A percentile compares a stretch with the other conserved stretches of the same genome.
Evolutionary conservation across 805 yeast genomes (phyloP).

Genomic region (Saccharomycopsis synnaedendra): DNA sequence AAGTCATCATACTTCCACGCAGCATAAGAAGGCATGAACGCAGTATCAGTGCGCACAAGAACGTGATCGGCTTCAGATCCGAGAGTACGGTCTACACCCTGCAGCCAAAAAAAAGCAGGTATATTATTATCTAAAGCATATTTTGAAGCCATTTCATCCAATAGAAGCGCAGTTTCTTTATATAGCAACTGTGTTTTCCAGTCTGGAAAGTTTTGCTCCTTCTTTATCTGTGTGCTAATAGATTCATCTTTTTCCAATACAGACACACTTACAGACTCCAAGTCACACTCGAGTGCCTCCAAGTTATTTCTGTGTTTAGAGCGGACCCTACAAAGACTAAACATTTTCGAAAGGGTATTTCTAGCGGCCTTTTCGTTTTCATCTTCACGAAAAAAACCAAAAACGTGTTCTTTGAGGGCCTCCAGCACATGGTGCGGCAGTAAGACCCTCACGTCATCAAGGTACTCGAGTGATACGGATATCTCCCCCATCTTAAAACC

Average conservation of each 20-base stretch:
- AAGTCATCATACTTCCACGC: slow-evolving; percentile 29
- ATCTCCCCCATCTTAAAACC: slow-evolving; percentile 6
- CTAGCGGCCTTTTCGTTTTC: slow-evolving; percentile 2
- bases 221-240: not conserved
- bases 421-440: slow-evolving; percentile 2
- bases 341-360: slow-evolving; percentile 9
- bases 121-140: slow-evolving; percentile 20
- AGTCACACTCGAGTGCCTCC: not conserved
- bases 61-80: no score
- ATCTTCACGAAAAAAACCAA: slow-evolving; percentile 5
- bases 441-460: slow-evolving; percentile 8
- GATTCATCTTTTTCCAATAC: not conserved
- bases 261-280: no score
- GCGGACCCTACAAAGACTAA: slow-evolving; percentile 5
- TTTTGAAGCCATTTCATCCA: slow-evolving; percentile 24
- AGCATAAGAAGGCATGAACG: not conserved
- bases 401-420: slow-evolving; percentile 4
- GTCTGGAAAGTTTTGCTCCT: not conserved
- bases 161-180: slow-evolving; percentile 20
- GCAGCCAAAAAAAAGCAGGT: slow-evolving; percentile 4
- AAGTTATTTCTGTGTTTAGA: slow-evolving; percentile 2
- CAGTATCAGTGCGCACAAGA: no score
- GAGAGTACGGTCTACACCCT: no score
- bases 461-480: slow-evolving; percentile 12
- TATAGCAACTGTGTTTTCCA: slow-evolving; percentile 7